phyloP scores from a whole-genome alignment of 805 yeast species.

The Candida ascalaphidarum region DNA sequence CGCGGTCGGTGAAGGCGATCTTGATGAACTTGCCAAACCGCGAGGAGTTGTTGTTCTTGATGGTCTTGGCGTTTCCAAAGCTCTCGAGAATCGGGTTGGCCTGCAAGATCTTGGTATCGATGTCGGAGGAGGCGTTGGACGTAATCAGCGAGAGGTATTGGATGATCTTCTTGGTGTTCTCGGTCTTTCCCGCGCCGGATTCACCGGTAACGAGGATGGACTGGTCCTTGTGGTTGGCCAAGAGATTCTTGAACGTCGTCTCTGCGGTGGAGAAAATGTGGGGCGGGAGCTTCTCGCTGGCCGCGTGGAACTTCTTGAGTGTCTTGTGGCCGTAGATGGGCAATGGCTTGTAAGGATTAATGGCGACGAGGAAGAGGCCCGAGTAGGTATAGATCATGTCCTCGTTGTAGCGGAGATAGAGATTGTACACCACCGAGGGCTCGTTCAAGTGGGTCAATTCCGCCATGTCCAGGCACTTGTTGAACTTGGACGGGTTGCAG shows the following conservation, averaged over 20 bases:
- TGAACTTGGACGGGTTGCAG: slow-evolving; percentile 86
- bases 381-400: slow-evolving; percentile 89
- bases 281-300: slow-evolving; percentile 45
- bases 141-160: slow-evolving; percentile 84
- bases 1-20: slow-evolving; percentile 59
- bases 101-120: slow-evolving; percentile 80
- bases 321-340: slow-evolving; percentile 60
- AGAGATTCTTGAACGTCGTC: slow-evolving; percentile 69
- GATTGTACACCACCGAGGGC: slow-evolving; percentile 86
- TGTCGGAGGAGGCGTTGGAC: slow-evolving; percentile 21
- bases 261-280: slow-evolving; percentile 91
- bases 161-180: slow-evolving; percentile 89
- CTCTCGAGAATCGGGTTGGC: slow-evolving; percentile 95
- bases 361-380: slow-evolving; percentile 90
- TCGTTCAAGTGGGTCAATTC: slow-evolving; percentile 90
- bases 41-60: slow-evolving; percentile 88
- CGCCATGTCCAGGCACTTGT: slow-evolving; percentile 91
- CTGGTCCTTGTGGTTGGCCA: slow-evolving; percentile 67
- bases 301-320: slow-evolving; percentile 45
- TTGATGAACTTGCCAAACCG: slow-evolving; percentile 95
- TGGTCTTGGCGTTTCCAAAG: slow-evolving; percentile 95
- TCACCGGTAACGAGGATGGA: slow-evolving; percentile 97
- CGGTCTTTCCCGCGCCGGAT: slow-evolving; percentile 98
- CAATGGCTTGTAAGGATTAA: slow-evolving; percentile 78
- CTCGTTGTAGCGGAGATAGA: slow-evolving; percentile 65